phyloP scores from a whole-genome alignment of 2,329 filamentous ascomycete species.

The Diplodia sapinea region DNA sequence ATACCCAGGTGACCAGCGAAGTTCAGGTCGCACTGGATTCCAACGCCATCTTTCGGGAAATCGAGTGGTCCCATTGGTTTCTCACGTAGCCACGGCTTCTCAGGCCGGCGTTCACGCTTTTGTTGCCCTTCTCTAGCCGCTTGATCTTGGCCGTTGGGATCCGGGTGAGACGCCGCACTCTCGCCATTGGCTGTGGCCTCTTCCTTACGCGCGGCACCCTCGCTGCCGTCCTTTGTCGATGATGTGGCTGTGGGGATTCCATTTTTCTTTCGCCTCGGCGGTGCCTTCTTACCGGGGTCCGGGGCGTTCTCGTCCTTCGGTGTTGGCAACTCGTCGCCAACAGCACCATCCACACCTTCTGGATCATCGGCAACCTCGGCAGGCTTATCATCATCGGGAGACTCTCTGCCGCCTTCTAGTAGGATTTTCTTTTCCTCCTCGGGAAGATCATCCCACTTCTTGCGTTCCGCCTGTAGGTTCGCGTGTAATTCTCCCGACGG shows the following conservation, averaged over 20 bases:
- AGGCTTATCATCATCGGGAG: slow-evolving; percentile 2
- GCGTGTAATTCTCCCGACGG: slow-evolving; percentile 66
- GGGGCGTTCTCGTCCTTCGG: slow-evolving; percentile 1
- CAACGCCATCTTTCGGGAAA: slow-evolving; percentile 75
- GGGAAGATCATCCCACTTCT: slow-evolving; percentile 71
- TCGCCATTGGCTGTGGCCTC: neutral
- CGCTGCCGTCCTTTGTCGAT: neutral
- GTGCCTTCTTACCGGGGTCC: neutral
- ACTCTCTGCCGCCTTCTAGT: slow-evolving; percentile 15
- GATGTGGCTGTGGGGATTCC: neutral
- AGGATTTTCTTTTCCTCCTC: slow-evolving; percentile 51
- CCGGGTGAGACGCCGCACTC: neutral
- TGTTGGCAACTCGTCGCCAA: neutral
- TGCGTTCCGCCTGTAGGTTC: slow-evolving; percentile 68
- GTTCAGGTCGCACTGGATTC: slow-evolving; percentile 92
- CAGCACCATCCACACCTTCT: neutral
- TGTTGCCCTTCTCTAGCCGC: neutral
- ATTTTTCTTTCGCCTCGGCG: slow-evolving; percentile 3
- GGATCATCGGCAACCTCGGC: neutral
- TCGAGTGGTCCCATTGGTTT: slow-evolving; percentile 64
- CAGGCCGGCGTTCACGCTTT: slow-evolving; percentile 34
- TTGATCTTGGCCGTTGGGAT: neutral
- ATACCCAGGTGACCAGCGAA: slow-evolving; percentile 84
- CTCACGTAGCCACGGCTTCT: slow-evolving; percentile 53
- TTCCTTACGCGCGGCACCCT: neutral